phyloP scores from a whole-genome alignment of 106 monocot genomes.

The Apostasia ramifera region DNA sequence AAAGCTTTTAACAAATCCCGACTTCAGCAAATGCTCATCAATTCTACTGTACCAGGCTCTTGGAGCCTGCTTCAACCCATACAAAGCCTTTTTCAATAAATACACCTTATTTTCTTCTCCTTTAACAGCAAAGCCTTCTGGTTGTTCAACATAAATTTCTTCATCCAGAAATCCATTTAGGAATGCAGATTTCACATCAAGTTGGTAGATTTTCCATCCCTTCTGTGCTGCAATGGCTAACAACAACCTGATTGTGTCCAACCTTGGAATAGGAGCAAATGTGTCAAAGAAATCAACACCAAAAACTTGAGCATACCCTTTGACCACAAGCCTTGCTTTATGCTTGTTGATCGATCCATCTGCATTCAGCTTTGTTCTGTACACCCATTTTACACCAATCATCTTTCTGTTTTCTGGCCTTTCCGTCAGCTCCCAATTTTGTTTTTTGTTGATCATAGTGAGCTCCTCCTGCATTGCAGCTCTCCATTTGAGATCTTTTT shows the following conservation, averaged over 20 bases:
- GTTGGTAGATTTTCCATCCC: not conserved
- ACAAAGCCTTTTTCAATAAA: not conserved
- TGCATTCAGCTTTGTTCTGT: too few species aligned
- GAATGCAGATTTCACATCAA: slow-evolving; percentile 1
- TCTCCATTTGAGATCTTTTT: too few species aligned
- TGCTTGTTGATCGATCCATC: not conserved
- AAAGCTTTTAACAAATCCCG: too few species aligned
- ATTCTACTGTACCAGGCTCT: not conserved
- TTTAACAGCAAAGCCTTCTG: not conserved
- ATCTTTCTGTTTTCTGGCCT: too few species aligned
- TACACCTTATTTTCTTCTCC: not conserved
- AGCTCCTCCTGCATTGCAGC: too few species aligned
- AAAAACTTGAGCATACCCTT: not conserved
- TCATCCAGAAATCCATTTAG: not conserved
- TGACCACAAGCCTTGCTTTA: not conserved
- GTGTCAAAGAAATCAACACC: not conserved
- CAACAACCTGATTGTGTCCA: not conserved
- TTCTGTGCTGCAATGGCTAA: not conserved
- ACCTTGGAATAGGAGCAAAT: not conserved
- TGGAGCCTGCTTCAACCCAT: not conserved
- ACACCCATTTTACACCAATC: too few species aligned
- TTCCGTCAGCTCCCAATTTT: too few species aligned
- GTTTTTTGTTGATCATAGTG: too few species aligned
- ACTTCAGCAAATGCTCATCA: not conserved
- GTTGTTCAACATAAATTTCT: not conserved